These are phyloP conservation scores for Brassica rapa DNA, from an alignment of 345 rosid genomes.

Conservation along the genomic window DNA sequence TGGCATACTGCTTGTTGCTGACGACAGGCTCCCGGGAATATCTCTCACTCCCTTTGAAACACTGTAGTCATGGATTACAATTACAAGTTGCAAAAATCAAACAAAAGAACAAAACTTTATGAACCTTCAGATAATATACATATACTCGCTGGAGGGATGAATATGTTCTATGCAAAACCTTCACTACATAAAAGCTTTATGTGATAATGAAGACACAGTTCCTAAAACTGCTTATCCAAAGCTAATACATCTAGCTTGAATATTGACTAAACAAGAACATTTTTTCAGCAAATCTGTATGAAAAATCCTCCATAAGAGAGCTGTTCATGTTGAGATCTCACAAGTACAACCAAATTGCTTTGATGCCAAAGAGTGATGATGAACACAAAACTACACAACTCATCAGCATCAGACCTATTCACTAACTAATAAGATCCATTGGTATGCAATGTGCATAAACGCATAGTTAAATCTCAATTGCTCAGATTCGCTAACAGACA, in stretches of 20 bases:
- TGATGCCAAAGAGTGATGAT: slow-evolving; percentile 19
- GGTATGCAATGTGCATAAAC: slow-evolving; percentile 15
- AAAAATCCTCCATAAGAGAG: not conserved
- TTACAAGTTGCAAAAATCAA: slow-evolving; percentile 16
- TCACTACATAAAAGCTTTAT: too few relatives aligned
- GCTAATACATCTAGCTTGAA: not conserved
- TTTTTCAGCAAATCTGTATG: not conserved
- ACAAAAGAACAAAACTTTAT: not conserved
- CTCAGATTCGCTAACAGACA: slow-evolving; percentile 23
- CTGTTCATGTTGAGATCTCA: not conserved
- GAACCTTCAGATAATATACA: not conserved
- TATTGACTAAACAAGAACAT: not conserved
- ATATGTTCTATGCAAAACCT: not conserved
- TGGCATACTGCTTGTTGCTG: slow-evolving; percentile 84
- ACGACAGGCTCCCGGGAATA: slow-evolving; percentile 52
- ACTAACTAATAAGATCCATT: slow-evolving; percentile 6
- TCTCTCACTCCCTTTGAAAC: slow-evolving; percentile 92
- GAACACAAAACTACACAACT: slow-evolving; percentile 6
- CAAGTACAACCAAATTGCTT: slow-evolving; percentile 15
- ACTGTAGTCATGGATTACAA: slow-evolving; percentile 37
- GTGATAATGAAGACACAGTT: not conserved
- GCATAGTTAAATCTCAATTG: slow-evolving; percentile 11
- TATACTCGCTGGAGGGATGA: not conserved
- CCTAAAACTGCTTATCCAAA: not conserved
- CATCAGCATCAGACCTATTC: not conserved